Evolutionary conservation across 306 rosid species (phyloP).

Genomic region (Begonia masoniana): DNA sequence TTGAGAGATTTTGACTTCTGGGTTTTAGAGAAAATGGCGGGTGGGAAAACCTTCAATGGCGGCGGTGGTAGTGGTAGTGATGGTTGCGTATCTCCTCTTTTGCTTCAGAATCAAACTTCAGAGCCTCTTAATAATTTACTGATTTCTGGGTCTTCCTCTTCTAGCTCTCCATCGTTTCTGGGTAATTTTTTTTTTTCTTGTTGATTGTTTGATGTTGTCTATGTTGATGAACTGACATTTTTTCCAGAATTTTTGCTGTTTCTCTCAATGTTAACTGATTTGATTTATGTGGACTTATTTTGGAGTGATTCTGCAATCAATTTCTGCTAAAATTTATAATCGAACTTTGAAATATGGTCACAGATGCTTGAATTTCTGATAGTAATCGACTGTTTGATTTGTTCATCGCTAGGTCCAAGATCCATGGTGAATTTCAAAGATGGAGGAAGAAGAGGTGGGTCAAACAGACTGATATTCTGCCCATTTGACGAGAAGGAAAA

Average conservation of each 20-base stretch:
- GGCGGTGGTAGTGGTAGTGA: slow-evolving; percentile 2
- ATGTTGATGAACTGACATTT: background rate
- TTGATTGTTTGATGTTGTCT: background rate
- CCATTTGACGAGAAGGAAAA: slow-evolving; percentile 37
- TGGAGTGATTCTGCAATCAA: too few relatives aligned
- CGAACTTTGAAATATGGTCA: too few relatives aligned
- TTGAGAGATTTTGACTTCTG: slow-evolving; percentile 8
- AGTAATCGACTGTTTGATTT: background rate
- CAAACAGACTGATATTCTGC: slow-evolving; percentile 21
- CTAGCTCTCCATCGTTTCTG: slow-evolving; percentile 30
- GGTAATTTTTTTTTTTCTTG: slow-evolving; percentile 18
- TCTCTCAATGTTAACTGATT: too few relatives aligned
- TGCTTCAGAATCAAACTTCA: slow-evolving; percentile 40
- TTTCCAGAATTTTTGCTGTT: background rate
- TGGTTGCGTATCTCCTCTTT: slow-evolving; percentile 16
- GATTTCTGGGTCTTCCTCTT: slow-evolving; percentile 39
- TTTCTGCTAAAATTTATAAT: too few relatives aligned
- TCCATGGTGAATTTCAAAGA: slow-evolving; percentile 72
- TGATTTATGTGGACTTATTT: too few relatives aligned
- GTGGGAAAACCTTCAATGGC: slow-evolving; percentile 24
- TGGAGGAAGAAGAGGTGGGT: slow-evolving; percentile 30
- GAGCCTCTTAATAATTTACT: slow-evolving; percentile 44
- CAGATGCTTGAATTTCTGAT: background rate
- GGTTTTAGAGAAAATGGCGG: slow-evolving; percentile 32
- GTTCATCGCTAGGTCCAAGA: slow-evolving; percentile 37